Base-by-base conservation (phyloP, 371 early-diverging fungal genomes). In the Rhizopus microsporus region DNA sequence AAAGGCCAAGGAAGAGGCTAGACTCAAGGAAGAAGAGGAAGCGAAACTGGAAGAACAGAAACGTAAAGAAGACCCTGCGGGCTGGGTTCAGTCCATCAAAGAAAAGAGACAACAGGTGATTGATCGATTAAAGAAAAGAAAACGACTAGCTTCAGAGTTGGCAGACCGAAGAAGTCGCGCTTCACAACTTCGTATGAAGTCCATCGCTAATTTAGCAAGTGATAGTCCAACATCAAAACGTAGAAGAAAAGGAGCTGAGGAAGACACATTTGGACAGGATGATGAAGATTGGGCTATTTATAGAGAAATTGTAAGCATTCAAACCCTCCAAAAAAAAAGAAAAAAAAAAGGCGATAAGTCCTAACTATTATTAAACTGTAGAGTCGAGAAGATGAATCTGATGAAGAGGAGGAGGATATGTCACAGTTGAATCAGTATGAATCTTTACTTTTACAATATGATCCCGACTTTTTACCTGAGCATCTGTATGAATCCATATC, bases 221-320 rank as follows among this genome's bases (percentile, higher is more conserved):
- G 88, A 87, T 54, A 66, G 65, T 49, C 56, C 80, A 51, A 44
- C 73, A 44, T 35, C 79, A 33, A 86, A 87, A 51, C 74, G 85
- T 31, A 72, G 82, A 46, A 69, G 79, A 60, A 81, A 75, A 38
- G 86, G 84, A 13, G 71, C 80, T 51, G 87, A 85, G 62, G 93
- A 93, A 69, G 95, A 96, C 59, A 88, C 86, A 1, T 96, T 96
- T 81, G 96, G 96, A 23, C 88, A 88, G n/a, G 89, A 94, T 63
- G 95, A 94, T 65, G 90, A 86, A 7, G 95, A 95, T 62, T 96
- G 96, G 96, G 83, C 83, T 63, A 85, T 96, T 46, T 96, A 96
- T 59, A 81, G 91, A 32, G 90, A 93, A 65, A 93, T 95, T 54
- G 88, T 86, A 82, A 76, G 82, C 23, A 23, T 23, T 65, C 10